Evolutionary conservation across 768 basidiomycete genomes (phyloP).

Genomic region (Phaeolepiota aurea): DNA sequence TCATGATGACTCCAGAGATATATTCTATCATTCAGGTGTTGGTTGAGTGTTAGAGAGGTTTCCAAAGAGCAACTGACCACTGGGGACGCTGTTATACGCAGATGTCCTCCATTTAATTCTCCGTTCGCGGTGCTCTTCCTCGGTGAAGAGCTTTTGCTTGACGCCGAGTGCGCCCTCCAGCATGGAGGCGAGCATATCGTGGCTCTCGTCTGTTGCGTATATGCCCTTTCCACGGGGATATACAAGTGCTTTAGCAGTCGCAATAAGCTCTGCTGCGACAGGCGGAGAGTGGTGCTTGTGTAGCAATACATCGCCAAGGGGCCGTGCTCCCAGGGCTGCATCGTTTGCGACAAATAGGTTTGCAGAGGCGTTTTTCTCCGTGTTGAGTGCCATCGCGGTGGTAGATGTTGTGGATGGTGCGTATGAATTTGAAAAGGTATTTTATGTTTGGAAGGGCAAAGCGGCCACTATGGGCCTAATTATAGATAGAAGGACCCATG

Average conservation of each 20-base stretch:
- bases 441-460: too few species aligned
- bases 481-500: not conserved
- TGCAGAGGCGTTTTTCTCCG: slow-evolving; percentile 13
- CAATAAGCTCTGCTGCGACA: slow-evolving; percentile 33
- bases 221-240: slow-evolving; percentile 41
- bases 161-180: slow-evolving; percentile 26
- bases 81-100: slow-evolving; percentile 32
- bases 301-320: slow-evolving; percentile 21
- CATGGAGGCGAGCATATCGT: slow-evolving; percentile 30
- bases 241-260: slow-evolving; percentile 34
- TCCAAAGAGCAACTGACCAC: slow-evolving; percentile 18
- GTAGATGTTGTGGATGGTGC: not conserved
- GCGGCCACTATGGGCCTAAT: not conserved
- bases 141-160: slow-evolving; percentile 17
- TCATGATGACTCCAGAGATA: slow-evolving; percentile 46
- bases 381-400: slow-evolving; percentile 13
- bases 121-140: slow-evolving; percentile 27
- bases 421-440: too few species aligned
- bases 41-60: not conserved
- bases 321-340: slow-evolving; percentile 7
- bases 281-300: slow-evolving; percentile 30
- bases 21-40: slow-evolving; percentile 20
- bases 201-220: slow-evolving; percentile 46
- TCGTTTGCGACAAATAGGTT: slow-evolving; percentile 23
- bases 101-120: slow-evolving; percentile 35